Evolutionary conservation across 306 rosid genomes (phyloP).

Genomic region (Delonix regia): DNA sequence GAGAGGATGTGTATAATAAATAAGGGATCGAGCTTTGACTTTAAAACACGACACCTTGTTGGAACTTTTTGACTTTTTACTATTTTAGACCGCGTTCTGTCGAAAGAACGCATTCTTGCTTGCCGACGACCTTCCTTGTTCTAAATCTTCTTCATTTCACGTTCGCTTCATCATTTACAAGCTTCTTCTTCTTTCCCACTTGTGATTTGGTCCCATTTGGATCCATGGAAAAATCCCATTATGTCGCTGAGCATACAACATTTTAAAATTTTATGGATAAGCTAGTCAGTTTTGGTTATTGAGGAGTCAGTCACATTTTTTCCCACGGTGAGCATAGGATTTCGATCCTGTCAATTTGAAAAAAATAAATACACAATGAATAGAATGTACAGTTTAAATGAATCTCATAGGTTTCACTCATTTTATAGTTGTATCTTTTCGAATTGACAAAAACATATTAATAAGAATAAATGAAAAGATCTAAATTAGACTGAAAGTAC

Average conservation of each 20-base stretch:
- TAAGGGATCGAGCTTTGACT: slow-evolving; percentile 37
- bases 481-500: no score
- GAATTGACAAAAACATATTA: no score
- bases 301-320: neutral
- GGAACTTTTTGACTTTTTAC: neutral
- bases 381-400: no score
- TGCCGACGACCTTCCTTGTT: slow-evolving; percentile 42
- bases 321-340: no score
- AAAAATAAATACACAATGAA: no score
- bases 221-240: neutral
- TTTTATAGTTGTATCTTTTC: no score
- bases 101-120: slow-evolving; percentile 30
- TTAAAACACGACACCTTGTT: slow-evolving; percentile 30
- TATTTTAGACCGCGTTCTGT: slow-evolving; percentile 21
- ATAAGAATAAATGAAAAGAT: no score
- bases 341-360: no score
- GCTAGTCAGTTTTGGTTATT: neutral
- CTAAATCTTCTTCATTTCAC: neutral
- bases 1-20: slow-evolving; percentile 16
- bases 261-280: neutral
- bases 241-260: neutral
- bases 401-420: no score
- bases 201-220: slow-evolving; percentile 25
- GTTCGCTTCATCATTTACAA: neutral
- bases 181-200: slow-evolving; percentile 15